These are phyloP conservation scores for Ustilago nuda DNA, from an alignment of 1,284 basidiomycete genomes.

Conservation along the genomic window DNA sequence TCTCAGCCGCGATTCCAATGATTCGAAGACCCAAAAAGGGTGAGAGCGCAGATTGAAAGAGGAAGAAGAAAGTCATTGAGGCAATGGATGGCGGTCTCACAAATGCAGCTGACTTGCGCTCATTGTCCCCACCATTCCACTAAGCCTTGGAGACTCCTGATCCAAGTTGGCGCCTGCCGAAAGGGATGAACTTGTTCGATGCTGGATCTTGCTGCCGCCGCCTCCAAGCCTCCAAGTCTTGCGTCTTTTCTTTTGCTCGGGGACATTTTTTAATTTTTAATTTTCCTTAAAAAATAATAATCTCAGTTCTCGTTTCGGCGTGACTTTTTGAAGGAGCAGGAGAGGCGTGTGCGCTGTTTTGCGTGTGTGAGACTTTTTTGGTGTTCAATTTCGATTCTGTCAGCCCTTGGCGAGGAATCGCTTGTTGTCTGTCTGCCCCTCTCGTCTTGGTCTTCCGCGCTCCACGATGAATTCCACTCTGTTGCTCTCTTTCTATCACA, in stretches of 20 bases:
- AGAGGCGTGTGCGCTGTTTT: neutral
- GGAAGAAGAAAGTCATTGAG: neutral
- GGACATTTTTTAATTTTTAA: neutral
- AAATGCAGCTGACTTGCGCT: neutral
- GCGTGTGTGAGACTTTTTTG: neutral
- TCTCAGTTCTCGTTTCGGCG: neutral
- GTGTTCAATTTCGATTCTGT: neutral
- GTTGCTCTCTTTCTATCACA: neutral
- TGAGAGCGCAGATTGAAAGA: neutral
- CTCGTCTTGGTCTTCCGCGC: neutral
- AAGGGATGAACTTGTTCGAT: neutral
- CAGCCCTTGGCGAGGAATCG: neutral
- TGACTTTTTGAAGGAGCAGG: neutral
- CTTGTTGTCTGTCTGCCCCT: neutral
- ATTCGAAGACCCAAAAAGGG: neutral
- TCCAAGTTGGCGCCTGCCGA: neutral
- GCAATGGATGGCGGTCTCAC: neutral
- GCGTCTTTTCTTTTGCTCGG: neutral
- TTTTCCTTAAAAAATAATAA: neutral
- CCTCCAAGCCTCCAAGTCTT: neutral
- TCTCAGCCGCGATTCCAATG: too few species aligned
- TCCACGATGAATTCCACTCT: neutral
- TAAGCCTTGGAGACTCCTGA: neutral
- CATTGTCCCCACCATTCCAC: neutral
- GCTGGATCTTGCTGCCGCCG: neutral